Percentiles rank a stretch among this genome's conserved stretches.
phyloP scores from a whole-genome alignment of 1,284 basidiomycete genomes.

The Pterulicium gracile region DNA sequence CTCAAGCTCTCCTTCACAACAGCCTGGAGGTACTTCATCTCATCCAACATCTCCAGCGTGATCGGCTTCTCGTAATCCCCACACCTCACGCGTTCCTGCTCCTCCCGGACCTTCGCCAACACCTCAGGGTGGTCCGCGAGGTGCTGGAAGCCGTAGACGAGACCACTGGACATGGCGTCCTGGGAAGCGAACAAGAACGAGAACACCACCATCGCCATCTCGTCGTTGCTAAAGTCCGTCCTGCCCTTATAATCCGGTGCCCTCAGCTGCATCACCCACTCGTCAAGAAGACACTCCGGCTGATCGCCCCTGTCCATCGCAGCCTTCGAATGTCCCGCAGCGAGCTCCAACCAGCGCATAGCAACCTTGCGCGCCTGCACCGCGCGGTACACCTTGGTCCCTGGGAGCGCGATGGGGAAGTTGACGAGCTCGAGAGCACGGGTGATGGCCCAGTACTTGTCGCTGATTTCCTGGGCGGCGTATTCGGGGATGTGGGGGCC shows the following conservation, averaged over 20 bases:
- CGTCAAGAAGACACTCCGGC: slow-evolving; percentile 86
- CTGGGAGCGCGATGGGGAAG: slow-evolving; percentile 93
- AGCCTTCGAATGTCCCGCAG: slow-evolving; percentile 74
- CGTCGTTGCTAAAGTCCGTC: slow-evolving; percentile 84
- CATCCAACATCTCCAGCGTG: slow-evolving; percentile 82
- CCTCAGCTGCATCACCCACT: slow-evolving; percentile 78
- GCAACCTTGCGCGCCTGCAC: slow-evolving; percentile 89
- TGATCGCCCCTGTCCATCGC: slow-evolving; percentile 78
- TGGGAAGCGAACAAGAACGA: slow-evolving; percentile 97
- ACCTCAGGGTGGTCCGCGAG: slow-evolving; percentile 88
- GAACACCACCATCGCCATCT: slow-evolving; percentile 95
- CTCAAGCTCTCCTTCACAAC: slow-evolving; percentile 91
- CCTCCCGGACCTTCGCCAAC: slow-evolving; percentile 82
- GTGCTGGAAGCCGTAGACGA: slow-evolving; percentile 95
- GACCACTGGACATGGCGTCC: slow-evolving; percentile 93
- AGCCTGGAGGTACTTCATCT: slow-evolving; percentile 89
- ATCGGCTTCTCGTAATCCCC: slow-evolving; percentile 75
- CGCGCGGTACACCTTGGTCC: slow-evolving; percentile 94
- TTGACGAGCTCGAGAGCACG: slow-evolving; percentile 95
- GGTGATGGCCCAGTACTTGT: slow-evolving; percentile 96
- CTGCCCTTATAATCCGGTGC: slow-evolving; percentile 67
- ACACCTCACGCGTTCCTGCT: slow-evolving; percentile 79
- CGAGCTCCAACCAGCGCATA: slow-evolving; percentile 75
- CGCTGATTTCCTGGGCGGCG: slow-evolving; percentile 73
- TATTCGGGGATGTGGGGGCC: slow-evolving; percentile 81